Base-by-base conservation (phyloP, 2,329 filamentous ascomycete genomes). In the Rhynchosporium agropyri region DNA sequence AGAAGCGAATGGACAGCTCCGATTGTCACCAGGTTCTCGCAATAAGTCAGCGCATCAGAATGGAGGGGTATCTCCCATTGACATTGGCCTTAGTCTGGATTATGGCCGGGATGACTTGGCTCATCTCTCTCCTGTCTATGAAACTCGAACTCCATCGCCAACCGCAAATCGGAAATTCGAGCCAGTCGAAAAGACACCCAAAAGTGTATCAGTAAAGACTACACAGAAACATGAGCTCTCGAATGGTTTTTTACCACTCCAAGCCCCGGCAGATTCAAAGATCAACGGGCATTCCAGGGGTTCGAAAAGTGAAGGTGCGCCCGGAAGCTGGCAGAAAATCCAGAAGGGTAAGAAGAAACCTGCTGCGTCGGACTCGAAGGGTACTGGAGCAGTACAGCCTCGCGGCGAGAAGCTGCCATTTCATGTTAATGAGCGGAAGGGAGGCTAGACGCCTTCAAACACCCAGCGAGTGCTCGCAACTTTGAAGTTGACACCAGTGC, bases 51-150 rank as follows among this genome's bases (percentile, higher is more conserved):
- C 62, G 33, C 71, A 72, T 28, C 71, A 71, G 28, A 73, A 70
- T 68, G 70, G 68, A 28, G 72, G 69, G 1, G 69, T 74, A 53
- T 70, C 72, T 29, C 71, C 70, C 31, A 63, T 74, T 10, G 73
- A 75, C 58, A 73, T 73, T 63, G 69, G 70, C 15, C 50, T 61
- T 4, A 61, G 70, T 28, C 66, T 71, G 29, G 63, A 64, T 38
- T 70, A 74, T 4, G 61, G 45, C 38, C 71, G 70, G 33, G 72
- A 73, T 36, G 72, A 73, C 20, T 43, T 69, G 8, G 60, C 70
- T 26, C 82, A 81, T 68, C 79, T 93, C 2, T 92, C 90, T 0
- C 90, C 90, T 0, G 89, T 92, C 0, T 89, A 89, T 60, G 90
- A 92, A 76, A 83, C 84, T 5, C 81, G 83, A n/a, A 89, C 87